Base-by-base conservation (phyloP, 2,329 filamentous ascomycete species). In the Juglanconis sp. region DNA sequence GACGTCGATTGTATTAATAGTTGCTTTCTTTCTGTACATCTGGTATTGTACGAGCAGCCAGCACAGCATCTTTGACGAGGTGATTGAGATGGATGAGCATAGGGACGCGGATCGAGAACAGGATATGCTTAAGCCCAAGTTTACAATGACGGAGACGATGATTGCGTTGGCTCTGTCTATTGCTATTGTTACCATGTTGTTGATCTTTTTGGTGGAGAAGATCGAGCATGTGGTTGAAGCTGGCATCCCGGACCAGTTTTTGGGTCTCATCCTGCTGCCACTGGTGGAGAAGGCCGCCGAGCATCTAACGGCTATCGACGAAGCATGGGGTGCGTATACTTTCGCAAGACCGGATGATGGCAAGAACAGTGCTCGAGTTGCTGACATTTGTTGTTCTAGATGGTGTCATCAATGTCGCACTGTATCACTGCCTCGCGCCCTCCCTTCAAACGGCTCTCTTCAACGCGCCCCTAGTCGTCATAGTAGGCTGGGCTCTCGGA, bases 221-320 rank as follows among this genome's bases (percentile, higher is more conserved):
- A 95, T 95, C 61, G 81, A 86, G 42, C 78, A 75, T 67, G 84
- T 85, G 4, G 81, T 84, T 42, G 66, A 75, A 42, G 66, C 82
- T 1, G 83, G 83, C 63, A 13, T 44, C 6, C 42, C 42, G 42
- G 42, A 44, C n/a, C 42, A 44, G n/a, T 44, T 44, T 13, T 81
- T 84, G 74, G 82, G 91, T 67, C 77, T 96, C 42, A 94, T 95
- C 65, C 80, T 96, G 0, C 83, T 95, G 4, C 88, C 90, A 3
- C 80, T 96, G 0, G 91, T 95, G 5, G 92, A 96, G 70, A 96
- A 96, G 74, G 87, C 89, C 2, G 91, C 91, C 10, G 91, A 96
- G 73, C 91, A 96, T 73, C 77, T 96, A 51, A 93, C 90, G 2
- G 90, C 91, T 47, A 81, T 44, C n/a, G 42, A 44, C n/a, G 42